Evolutionary conservation across 2,329 filamentous ascomycete species (phyloP), one percentile per base, ranked within the genome.

Genomic region (Ophiostoma piceae): DNA sequence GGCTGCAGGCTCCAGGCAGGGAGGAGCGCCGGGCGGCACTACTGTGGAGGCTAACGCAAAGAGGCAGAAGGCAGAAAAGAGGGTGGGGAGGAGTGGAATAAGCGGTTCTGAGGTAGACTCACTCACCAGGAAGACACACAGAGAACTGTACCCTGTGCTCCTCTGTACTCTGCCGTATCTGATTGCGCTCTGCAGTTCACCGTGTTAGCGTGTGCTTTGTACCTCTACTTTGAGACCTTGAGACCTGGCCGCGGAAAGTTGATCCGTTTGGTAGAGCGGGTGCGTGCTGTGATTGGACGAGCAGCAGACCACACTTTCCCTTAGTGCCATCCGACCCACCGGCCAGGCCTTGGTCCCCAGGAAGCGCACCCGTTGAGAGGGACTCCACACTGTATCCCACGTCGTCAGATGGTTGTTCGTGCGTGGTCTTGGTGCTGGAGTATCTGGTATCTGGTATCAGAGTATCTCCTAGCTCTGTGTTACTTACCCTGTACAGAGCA

Each of bases 361-460:
- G 62, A 65, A 41, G 62, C 62, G n/a, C 57, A 62, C 57, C 62
- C 62, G 62, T 65, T 65, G 51, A 22, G 35, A 22, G 35, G 16
- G 62, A 14, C 62, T 65, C 62, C 62, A 65, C 62, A 19, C 16
- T 65, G 35, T 65, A 65, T 65, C 62, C 62, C 62, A 65, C 62
- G 62, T 39, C 62, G 62, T 22, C 62, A 65, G 60, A 64, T 64
- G 32, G 60, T 64, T 64, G 54, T 32, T 35, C 60, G 29, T 32
- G 60, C 32, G 14, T 9, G 12, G 29, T 54, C 16, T 54, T 54
- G 47, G 19, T n/a, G 47, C 19, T 54, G 47, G 47, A 22, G 47
- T 54, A 54, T 54, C 7, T 35, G 35, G 35, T 35, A 35, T 35
- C 35, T 35, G 35, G n/a, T 16, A 47, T 47, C 16, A 16, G 43